phyloP scores from a whole-genome alignment of 2,329 filamentous ascomycete species.

The Ascochyta koolunga region DNA sequence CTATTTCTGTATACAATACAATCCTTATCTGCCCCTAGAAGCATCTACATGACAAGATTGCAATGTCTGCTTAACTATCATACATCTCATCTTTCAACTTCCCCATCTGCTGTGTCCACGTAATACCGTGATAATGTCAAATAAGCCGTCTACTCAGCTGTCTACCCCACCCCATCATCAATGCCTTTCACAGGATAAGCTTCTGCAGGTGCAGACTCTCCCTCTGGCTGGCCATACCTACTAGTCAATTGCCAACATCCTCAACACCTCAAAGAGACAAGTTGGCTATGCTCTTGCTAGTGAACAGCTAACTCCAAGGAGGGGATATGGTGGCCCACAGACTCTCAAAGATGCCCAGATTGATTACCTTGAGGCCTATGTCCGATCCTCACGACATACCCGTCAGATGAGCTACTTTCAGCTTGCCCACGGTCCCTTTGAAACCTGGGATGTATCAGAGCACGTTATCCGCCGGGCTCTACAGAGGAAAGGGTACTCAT shows the following conservation, averaged over 20 bases:
- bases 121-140: too few relatives aligned
- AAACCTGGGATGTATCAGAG: too few relatives aligned
- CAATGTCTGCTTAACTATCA: too few relatives aligned
- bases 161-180: too few relatives aligned
- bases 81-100: too few relatives aligned
- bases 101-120: too few relatives aligned
- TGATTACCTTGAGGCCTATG: neutral
- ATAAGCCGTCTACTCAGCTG: too few relatives aligned
- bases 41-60: too few relatives aligned
- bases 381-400: neutral
- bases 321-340: neutral
- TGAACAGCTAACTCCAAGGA: neutral
- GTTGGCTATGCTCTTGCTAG: neutral
- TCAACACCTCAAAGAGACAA: neutral
- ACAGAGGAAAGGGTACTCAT: too few relatives aligned
- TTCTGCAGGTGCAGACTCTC: neutral
- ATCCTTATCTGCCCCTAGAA: too few relatives aligned
- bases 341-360: neutral
- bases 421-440: neutral
- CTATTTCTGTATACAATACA: too few relatives aligned
- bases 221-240: neutral
- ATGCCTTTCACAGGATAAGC: constrained; percentile 1
- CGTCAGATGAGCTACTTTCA: neutral
- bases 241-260: neutral
- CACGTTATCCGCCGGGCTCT: too few relatives aligned